Conservation (phyloP, 2,329 filamentous ascomycete genomes). For the Blumeria hordei region DNA sequence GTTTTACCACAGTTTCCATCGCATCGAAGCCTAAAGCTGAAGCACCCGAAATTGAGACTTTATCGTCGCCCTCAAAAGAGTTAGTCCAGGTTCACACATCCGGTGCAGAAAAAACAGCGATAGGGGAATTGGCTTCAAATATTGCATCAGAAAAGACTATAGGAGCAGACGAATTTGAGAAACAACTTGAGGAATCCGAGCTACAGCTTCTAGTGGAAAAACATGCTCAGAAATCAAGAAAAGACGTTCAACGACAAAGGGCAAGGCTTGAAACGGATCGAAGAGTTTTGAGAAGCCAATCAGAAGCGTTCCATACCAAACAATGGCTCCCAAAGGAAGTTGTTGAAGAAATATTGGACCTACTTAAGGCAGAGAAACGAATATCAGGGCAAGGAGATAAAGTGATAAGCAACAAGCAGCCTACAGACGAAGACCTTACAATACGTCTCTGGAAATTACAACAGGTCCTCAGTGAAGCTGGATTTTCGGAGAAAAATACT, state of each 20-base stretch:
- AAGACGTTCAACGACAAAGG: slow-evolving; percentile 55
- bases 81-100: background rate
- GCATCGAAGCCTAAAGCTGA: slow-evolving; percentile 54
- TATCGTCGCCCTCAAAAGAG: slow-evolving; percentile 3
- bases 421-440: slow-evolving; percentile 53
- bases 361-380: slow-evolving; percentile 42
- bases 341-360: slow-evolving; percentile 49
- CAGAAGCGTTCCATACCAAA: slow-evolving; percentile 43
- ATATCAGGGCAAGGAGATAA: slow-evolving; percentile 20
- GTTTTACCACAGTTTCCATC: slow-evolving; percentile 81
- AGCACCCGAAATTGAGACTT: slow-evolving; percentile 15
- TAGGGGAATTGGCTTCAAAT: slow-evolving; percentile 3
- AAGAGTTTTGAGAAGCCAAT: slow-evolving; percentile 55
- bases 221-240: slow-evolving; percentile 50
- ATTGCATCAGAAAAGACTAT: slow-evolving; percentile 1
- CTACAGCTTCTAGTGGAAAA: slow-evolving; percentile 74
- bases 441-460: slow-evolving; percentile 68
- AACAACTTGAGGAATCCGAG: slow-evolving; percentile 71
- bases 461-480: slow-evolving; percentile 41
- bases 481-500: slow-evolving; percentile 40
- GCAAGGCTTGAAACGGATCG: slow-evolving; percentile 64
- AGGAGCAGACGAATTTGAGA: slow-evolving; percentile 64
- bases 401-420: slow-evolving; percentile 22
- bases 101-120: slow-evolving; percentile 3
- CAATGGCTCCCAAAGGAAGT: slow-evolving; percentile 66